Evolutionary conservation across 1,284 basidiomycete genomes (phyloP).

Genomic region (Neolentinus lepideus): DNA sequence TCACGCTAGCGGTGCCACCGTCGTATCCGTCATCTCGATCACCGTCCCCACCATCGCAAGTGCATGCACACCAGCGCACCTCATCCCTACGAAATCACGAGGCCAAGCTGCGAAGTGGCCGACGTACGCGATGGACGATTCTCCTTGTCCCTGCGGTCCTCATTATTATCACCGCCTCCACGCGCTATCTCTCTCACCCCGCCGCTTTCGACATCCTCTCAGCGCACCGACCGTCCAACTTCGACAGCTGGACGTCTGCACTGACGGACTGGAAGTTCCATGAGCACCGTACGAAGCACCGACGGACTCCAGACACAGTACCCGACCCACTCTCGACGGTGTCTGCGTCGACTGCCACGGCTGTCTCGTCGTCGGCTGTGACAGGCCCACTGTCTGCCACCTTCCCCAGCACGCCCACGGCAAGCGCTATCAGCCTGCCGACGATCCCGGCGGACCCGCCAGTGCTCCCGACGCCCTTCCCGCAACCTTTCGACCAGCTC

Average conservation of each 20-base stretch:
- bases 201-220: conserved; percentile 36
- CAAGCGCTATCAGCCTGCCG: conserved; percentile 14
- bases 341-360: neutral
- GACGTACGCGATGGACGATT: conserved; percentile 40
- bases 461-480: conserved; percentile 62
- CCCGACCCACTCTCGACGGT: neutral
- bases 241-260: conserved; percentile 18
- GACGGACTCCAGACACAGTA: conserved; percentile 24
- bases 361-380: conserved; percentile 2
- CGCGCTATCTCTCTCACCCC: conserved; percentile 41
- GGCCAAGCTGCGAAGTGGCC: conserved; percentile 33
- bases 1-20: conserved; percentile 1
- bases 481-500: conserved; percentile 67
- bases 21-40: neutral
- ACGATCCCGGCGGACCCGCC: conserved; percentile 29
- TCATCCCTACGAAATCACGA: neutral
- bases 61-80: neutral
- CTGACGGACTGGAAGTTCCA: conserved; percentile 22
- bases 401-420: conserved; percentile 10
- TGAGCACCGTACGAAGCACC: neutral
- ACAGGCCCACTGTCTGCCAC: conserved; percentile 7
- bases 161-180: conserved; percentile 43
- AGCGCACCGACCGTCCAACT: conserved; percentile 14
- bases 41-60: conserved; percentile 31
- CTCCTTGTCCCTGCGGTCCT: conserved; percentile 48